Percentiles rank a stretch among this genome's conserved stretches.
phyloP scores from a whole-genome alignment of 2,329 filamentous ascomycete genomes.

The Tolypocladium sp. region DNA sequence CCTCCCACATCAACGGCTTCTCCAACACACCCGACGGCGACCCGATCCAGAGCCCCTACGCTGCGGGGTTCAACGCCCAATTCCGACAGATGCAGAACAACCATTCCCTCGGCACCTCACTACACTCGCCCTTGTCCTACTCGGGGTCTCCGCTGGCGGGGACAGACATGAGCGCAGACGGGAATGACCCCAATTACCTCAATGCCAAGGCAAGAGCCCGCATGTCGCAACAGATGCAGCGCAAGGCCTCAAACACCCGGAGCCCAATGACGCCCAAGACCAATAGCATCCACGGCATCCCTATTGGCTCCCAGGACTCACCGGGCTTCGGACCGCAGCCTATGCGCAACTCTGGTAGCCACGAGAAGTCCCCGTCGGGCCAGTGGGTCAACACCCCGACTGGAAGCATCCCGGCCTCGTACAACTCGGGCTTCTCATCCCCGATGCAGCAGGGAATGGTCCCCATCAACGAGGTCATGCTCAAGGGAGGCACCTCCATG shows the following conservation, averaged over 20 bases:
- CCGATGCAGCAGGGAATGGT: constrained; percentile 61
- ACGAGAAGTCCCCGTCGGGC: constrained; percentile 77
- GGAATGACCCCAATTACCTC: constrained; percentile 45
- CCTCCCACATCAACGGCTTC: constrained; percentile 66
- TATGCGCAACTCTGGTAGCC: constrained; percentile 60
- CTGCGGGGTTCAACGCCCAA: constrained; percentile 70
- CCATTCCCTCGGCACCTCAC: constrained; percentile 44
- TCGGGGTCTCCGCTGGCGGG: constrained; percentile 29
- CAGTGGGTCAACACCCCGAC: constrained; percentile 86
- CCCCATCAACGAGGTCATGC: constrained; percentile 82
- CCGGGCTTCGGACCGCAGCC: constrained; percentile 67
- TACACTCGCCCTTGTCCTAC: constrained; percentile 31
- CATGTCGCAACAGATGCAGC: constrained; percentile 55
- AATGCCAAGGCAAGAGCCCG: constrained; percentile 53
- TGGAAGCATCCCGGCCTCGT: constrained; percentile 69
- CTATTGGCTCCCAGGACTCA: constrained; percentile 59
- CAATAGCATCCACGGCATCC: constrained; percentile 63
- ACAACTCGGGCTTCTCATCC: constrained; percentile 82
- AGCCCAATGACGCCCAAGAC: constrained; percentile 83
- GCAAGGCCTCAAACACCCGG: constrained; percentile 64
- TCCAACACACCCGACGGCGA: constrained; percentile 88
- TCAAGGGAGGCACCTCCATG: constrained; percentile 80
- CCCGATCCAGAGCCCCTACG: constrained; percentile 85
- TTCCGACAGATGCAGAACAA: constrained; percentile 61
- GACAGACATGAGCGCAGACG: constrained; percentile 39